Conservation (phyloP, 2,329 filamentous ascomycete species). For the Curvularia eragrostidis region DNA sequence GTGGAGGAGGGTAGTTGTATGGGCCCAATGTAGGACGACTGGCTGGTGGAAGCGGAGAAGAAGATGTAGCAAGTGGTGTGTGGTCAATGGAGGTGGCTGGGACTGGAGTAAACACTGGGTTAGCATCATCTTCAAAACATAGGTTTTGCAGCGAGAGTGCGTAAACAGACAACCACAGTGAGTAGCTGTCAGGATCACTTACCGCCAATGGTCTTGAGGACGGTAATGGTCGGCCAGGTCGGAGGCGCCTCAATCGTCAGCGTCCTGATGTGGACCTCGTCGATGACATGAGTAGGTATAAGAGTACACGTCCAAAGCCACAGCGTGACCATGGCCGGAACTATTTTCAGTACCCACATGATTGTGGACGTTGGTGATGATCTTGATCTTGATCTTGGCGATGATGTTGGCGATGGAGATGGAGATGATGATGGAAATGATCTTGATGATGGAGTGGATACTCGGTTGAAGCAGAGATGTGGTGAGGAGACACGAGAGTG, state of each 20-base stretch:
- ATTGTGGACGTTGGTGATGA: background rate
- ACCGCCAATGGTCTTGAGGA: conserved; percentile 12
- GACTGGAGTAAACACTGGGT: background rate
- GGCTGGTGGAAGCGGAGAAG: background rate
- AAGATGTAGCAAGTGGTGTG: background rate
- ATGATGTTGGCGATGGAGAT: too few species aligned
- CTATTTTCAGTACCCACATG: conserved; percentile 7
- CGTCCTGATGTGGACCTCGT: conserved; percentile 2
- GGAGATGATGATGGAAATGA: too few species aligned
- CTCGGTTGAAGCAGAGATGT: too few species aligned
- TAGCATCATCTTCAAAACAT: background rate
- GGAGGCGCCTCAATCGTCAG: conserved; percentile 1
- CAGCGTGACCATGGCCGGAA: conserved; percentile 6
- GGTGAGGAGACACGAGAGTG: too few species aligned
- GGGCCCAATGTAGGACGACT: background rate
- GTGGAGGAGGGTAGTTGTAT: background rate
- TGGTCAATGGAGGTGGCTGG: conserved; percentile 9
- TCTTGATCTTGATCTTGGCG: too few species aligned
- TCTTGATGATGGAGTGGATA: too few species aligned
- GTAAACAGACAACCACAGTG: too few species aligned
- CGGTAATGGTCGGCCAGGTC: conserved; percentile 10
- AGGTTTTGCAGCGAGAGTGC: background rate
- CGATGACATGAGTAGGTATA: background rate
- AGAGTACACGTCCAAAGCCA: background rate
- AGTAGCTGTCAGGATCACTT: background rate